Base-by-base conservation (phyloP, 2,329 filamentous ascomycete species). In the Botrytis galanthina region DNA sequence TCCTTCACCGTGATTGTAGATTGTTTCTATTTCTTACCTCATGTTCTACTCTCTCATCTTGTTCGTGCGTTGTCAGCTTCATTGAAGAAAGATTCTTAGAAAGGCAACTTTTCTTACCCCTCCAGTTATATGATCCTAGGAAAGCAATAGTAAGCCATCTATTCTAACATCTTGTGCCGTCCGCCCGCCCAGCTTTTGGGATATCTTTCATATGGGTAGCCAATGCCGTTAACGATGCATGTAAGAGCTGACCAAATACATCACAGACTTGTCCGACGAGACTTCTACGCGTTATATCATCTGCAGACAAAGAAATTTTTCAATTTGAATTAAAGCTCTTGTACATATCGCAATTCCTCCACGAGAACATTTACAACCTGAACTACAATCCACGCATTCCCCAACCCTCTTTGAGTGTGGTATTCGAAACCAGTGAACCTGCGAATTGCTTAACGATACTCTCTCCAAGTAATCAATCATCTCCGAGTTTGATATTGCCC, bases 221-320 rank as follows among this genome's bases (percentile, higher is more conserved):
- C 14, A 57, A 68, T 57, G 64, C 35, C 48, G 51, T 39, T 42
- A 16, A 29, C 54, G 20, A 68, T 42, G 35, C 42, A 42, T 32
- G 22, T 54, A 54, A 63, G 71, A 66, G 61, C 68, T 35, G 59
- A 72, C 74, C 76, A 71, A 75, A 68, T 71, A 66, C 54, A 66
- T 66, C 62, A 74, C 75, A 77, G 76, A 76, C 74, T 71, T 74
- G 72, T 74, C 73, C 73, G 75, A 76, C 76, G 71, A 75, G 54
- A 70, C 75, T 71, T 72, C 70, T 48, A 74, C 74, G 71, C 71
- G 72, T 73, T 76, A 71, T 74, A 76, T 71, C 70, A 70, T 59
- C 70, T 67, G 59, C 70, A 68, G 68, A 79, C 75, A 79, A 79
- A 78, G 76, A 76, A 74, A 70, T 26, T 48, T 63, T 57, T 71